These are phyloP conservation scores for Malus hybrid DNA, from an alignment of 331 rosid species.

Conservation along the genomic window DNA sequence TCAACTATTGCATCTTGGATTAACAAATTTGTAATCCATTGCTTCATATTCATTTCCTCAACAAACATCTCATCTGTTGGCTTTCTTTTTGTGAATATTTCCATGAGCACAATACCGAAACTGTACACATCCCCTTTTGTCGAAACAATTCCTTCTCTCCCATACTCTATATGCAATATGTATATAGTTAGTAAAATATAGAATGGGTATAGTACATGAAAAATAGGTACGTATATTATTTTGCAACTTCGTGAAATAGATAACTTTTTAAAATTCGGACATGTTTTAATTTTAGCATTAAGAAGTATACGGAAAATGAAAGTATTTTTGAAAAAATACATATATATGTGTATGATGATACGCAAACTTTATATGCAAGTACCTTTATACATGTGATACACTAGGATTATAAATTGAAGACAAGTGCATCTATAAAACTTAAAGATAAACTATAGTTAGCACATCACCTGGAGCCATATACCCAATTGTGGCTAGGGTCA, in stretches of 20 bases:
- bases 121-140: slow-evolving; percentile 42
- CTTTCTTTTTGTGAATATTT: slow-evolving; percentile 37
- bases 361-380: background rate
- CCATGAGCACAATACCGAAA: slow-evolving; percentile 37
- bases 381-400: no score
- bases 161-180: slow-evolving; percentile 21
- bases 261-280: no score
- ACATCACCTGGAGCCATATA: slow-evolving; percentile 43
- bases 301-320: no score
- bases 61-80: slow-evolving; percentile 38
- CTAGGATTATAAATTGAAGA: background rate
- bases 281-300: no score
- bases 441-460: background rate
- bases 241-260: no score
- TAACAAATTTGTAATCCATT: slow-evolving; percentile 26
- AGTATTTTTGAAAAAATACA: no score
- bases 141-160: slow-evolving; percentile 30
- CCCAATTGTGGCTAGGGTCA: slow-evolving; percentile 34
- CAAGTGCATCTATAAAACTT: background rate
- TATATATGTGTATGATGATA: no score
- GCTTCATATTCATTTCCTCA: slow-evolving; percentile 20
- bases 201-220: no score
- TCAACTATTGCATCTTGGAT: background rate
- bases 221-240: no score
- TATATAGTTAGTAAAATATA: no score